Base-by-base conservation (phyloP, 2,329 filamentous ascomycete genomes). In the Talaromyces sp. region DNA sequence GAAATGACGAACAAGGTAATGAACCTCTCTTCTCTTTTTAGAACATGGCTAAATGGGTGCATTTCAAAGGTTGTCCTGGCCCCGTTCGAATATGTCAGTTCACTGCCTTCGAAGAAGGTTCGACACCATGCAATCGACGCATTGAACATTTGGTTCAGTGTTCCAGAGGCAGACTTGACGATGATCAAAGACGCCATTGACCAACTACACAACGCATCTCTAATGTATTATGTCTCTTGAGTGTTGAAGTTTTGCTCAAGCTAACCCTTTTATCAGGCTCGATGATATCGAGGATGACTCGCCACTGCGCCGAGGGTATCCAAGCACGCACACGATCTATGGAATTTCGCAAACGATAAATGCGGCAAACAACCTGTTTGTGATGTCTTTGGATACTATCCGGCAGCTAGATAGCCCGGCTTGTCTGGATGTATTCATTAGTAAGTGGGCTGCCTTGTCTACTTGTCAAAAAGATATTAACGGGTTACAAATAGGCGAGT, bases 211-310 rank as follows among this genome's bases (percentile, higher is more conserved):
- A 77, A 71, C 7, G 73, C 77, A 10, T 77, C 75, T 9, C 62
- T 79, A 9, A 68, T 79, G 66, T 70, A 62, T 25, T 19, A 51
- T 19, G 13, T 15, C 19, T 13, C 15, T 22, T 22, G 44, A 27
- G 11, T 1, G 36, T 59, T 13, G 7, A n/a, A 39, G 55, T 28
- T 19, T n/a, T n/a, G 13, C 36, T 39, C 36, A 39, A n/a, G 17
- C 39, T 51, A 25, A 51, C 10, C 7, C n/a, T 51, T 19, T 27
- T 17, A 22, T 51, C 25, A 71, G 69, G 59, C 69, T 80, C 55
- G 79, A 81, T 65, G 78, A 81, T 60, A 74, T 81, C 22, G 71
- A 81, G 65, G 79, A 81, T 65, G 66, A 66, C 36, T 81, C 77
- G 0, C 61, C 66, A 7, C 69, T 81, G 10, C 73, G 79, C 9